These are phyloP conservation scores for Botrytis squamosa DNA, from an alignment of 2,329 filamentous ascomycete genomes.

Conservation along the genomic window DNA sequence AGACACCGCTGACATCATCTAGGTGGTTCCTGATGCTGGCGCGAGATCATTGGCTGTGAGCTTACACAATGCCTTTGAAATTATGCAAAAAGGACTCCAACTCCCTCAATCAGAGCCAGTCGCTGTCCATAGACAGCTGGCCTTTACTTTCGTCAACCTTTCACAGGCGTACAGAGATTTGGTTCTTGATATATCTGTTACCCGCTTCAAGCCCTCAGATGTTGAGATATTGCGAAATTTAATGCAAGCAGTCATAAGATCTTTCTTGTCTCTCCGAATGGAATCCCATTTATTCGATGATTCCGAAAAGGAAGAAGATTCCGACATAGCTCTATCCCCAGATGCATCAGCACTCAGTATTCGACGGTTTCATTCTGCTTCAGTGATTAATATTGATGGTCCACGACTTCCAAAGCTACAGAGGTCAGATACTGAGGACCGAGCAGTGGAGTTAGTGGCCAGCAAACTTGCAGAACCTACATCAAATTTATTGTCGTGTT, in stretches of 20 bases:
- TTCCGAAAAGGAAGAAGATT: slow-evolving; percentile 24
- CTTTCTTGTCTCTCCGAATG: slow-evolving; percentile 52
- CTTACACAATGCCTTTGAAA: slow-evolving; percentile 48
- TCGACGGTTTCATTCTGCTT: slow-evolving; percentile 14
- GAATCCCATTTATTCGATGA: slow-evolving; percentile 48
- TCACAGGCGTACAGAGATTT: slow-evolving; percentile 57
- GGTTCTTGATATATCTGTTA: slow-evolving; percentile 55
- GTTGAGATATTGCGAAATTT: slow-evolving; percentile 52
- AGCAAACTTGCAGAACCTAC: slow-evolving; percentile 48
- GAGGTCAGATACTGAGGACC: slow-evolving; percentile 35
- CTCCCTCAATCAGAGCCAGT: slow-evolving; percentile 42
- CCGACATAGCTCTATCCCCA: slow-evolving; percentile 12
- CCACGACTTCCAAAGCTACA: slow-evolving; percentile 32
- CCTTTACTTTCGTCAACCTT: slow-evolving; percentile 54
- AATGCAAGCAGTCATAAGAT: slow-evolving; percentile 54
- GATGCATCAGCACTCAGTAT: slow-evolving; percentile 2
- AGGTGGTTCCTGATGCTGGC: slow-evolving; percentile 55
- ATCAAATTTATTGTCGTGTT: slow-evolving; percentile 47
- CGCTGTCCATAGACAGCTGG: slow-evolving; percentile 46
- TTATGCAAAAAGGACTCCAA: slow-evolving; percentile 46
- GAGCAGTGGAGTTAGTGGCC: slow-evolving; percentile 38
- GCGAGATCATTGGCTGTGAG: slow-evolving; percentile 50
- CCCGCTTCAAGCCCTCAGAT: slow-evolving; percentile 51
- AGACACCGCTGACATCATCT: neutral
- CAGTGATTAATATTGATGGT: slow-evolving; percentile 41